These are phyloP conservation scores for Trichocladium uniseriatum DNA, from an alignment of 495 filamentous ascomycete genomes.

Conservation along the genomic window DNA sequence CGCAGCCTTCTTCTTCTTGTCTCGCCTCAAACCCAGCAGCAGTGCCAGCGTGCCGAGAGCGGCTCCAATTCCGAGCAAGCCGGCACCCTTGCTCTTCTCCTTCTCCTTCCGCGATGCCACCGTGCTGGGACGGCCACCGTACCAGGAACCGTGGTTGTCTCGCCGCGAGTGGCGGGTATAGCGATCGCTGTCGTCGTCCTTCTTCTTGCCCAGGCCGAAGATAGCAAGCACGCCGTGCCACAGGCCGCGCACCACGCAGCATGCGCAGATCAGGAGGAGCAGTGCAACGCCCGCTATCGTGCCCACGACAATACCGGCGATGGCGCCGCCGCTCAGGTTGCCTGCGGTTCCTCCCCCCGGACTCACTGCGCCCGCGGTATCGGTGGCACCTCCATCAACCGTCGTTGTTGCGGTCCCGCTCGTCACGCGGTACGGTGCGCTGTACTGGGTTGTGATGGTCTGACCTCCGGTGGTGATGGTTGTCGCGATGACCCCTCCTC, in stretches of 20 bases:
- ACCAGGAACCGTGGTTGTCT: slow-evolving; percentile 56
- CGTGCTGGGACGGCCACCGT: slow-evolving; percentile 45
- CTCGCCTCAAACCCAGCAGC: slow-evolving; percentile 66
- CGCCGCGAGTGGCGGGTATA: slow-evolving; percentile 42
- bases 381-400: slow-evolving; percentile 26
- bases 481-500: slow-evolving; percentile 30
- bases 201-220: slow-evolving; percentile 50
- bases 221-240: slow-evolving; percentile 56
- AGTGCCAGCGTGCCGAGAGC: slow-evolving; percentile 58
- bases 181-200: slow-evolving; percentile 51
- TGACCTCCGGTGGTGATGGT: slow-evolving; percentile 27
- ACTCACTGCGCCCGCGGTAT: slow-evolving; percentile 31
- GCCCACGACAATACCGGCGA: slow-evolving; percentile 92
- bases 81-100: slow-evolving; percentile 39
- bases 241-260: slow-evolving; percentile 58
- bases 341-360: slow-evolving; percentile 24
- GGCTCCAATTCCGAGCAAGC: slow-evolving; percentile 51
- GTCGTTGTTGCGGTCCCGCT: slow-evolving; percentile 42
- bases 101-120: slow-evolving; percentile 45
- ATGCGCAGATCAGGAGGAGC: slow-evolving; percentile 64
- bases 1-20: slow-evolving; percentile 39
- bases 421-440: slow-evolving; percentile 61
- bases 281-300: slow-evolving; percentile 66
- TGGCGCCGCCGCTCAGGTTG: slow-evolving; percentile 69
- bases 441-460: slow-evolving; percentile 39